These are phyloP conservation scores for Cadophora luteo-olivacea DNA, from an alignment of 2,329 filamentous ascomycete genomes.

Conservation along the genomic window DNA sequence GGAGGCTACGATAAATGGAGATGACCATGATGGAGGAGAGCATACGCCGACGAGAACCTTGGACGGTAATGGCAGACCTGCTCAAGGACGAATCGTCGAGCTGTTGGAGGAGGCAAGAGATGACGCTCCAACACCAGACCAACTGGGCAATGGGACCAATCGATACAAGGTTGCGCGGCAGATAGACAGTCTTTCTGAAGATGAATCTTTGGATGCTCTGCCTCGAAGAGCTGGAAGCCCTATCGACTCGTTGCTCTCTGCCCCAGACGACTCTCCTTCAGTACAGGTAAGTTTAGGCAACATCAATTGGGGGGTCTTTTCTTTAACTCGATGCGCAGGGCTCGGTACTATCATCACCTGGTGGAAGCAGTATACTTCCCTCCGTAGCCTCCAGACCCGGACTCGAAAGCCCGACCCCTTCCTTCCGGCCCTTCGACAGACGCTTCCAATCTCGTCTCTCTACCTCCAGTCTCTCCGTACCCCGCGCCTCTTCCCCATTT, in stretches of 20 bases:
- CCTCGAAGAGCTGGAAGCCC: constrained; percentile 69
- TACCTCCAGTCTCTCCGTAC: constrained; percentile 62
- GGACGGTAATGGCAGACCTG: constrained; percentile 38
- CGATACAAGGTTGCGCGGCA: constrained; percentile 43
- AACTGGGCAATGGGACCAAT: constrained; percentile 47
- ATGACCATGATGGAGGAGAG: constrained; percentile 40
- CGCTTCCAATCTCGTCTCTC: constrained; percentile 87
- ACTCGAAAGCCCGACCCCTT: constrained; percentile 75
- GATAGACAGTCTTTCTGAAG: constrained; percentile 56
- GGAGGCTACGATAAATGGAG: constrained; percentile 54
- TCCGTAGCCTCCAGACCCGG: constrained; percentile 71
- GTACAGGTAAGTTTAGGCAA: constrained; percentile 65
- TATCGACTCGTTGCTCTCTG: constrained; percentile 71
- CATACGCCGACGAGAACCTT: constrained; percentile 56
- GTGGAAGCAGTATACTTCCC: constrained; percentile 76
- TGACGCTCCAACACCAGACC: constrained; percentile 34
- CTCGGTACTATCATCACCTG: constrained; percentile 68
- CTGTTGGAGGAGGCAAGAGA: constrained; percentile 42
- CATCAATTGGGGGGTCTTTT: background rate
- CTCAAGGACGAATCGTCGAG: constrained; percentile 37
- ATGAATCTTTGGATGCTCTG: constrained; percentile 59
- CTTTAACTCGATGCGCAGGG: constrained; percentile 51
- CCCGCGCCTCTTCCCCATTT: constrained; percentile 74
- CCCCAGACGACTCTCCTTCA: constrained; percentile 85
- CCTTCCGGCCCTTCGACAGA: constrained; percentile 91